These are phyloP conservation scores for Epichloe elymi DNA, from an alignment of 2,329 filamentous ascomycete species.

Conservation along the genomic window DNA sequence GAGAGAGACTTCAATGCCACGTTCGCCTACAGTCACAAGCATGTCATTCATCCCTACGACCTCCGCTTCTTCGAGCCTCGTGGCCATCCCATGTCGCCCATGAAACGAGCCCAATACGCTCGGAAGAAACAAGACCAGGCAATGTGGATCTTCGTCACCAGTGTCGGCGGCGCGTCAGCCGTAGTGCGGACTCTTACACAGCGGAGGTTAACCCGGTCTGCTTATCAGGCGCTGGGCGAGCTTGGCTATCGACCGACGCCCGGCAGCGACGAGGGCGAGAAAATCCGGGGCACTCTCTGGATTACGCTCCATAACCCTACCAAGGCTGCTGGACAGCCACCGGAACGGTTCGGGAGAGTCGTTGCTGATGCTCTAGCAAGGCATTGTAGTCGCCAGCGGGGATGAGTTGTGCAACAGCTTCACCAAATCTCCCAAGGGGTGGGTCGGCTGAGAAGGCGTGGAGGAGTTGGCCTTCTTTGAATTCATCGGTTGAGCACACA, in stretches of 20 bases:
- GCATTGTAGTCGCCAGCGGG: slow-evolving; percentile 1
- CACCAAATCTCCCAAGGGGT: too few relatives aligned
- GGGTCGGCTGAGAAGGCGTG: neutral
- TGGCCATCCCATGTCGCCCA: slow-evolving; percentile 18
- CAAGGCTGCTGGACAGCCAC: slow-evolving; percentile 7
- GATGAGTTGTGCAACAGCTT: neutral
- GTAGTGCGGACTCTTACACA: slow-evolving; percentile 15
- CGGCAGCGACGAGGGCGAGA: slow-evolving; percentile 3
- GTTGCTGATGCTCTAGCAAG: slow-evolving; percentile 8
- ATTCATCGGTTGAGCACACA: neutral
- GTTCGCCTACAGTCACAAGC: slow-evolving; percentile 14
- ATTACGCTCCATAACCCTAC: slow-evolving; percentile 10
- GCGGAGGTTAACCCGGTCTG: slow-evolving; percentile 14
- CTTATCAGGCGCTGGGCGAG: slow-evolving; percentile 16
- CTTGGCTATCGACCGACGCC: slow-evolving; percentile 12
- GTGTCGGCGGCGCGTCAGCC: slow-evolving; percentile 4
- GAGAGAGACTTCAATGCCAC: slow-evolving; percentile 11
- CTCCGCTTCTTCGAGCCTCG: slow-evolving; percentile 19
- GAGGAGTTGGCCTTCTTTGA: neutral
- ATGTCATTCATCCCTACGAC: slow-evolving; percentile 22
- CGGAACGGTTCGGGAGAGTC: slow-evolving; percentile 10
- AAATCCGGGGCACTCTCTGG: slow-evolving; percentile 15
- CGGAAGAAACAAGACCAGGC: slow-evolving; percentile 14
- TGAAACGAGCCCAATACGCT: slow-evolving; percentile 16
- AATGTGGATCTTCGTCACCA: slow-evolving; percentile 20